Base-by-base conservation (phyloP, 495 filamentous ascomycete species). In the Bryoglossum gracile region DNA sequence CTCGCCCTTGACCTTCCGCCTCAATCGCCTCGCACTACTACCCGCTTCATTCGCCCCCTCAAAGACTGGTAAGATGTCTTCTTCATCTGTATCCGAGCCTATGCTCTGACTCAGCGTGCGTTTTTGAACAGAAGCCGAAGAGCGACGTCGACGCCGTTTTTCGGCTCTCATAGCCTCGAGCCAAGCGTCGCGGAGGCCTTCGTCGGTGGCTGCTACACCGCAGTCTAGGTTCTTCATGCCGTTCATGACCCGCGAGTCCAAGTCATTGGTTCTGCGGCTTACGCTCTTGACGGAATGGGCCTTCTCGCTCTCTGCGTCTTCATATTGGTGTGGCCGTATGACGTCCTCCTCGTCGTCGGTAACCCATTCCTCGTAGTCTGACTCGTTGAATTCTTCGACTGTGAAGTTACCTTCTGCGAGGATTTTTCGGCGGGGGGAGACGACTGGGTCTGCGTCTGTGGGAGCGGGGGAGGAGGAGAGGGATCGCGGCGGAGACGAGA, bases 41-140 rank as follows among this genome's bases (percentile, higher is more conserved):
- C 68, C 68, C n/a, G 60, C 58, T 26, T 77, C 69, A 40, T 61
- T 56, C 3, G 47, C 58, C 19, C 43, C 50, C 2, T 52, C 48
- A 18, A 56, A 43, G 32, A 70, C 65, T 6, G 72, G 65, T 48
- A 67, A 54, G n/a, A 74, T 33, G 40, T 77, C 74, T 46, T 76
- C 74, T 28, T 59, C 65, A 54, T 77, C 74, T 4, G 72, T 71
- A 53, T 74, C 74, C 50, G 69, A 73, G 36, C 70, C 74, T 38
- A 71, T 71, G 53, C 71, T 71, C 59, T 75, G 69, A 59, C 64
- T 70, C 36, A 75, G 62, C 22, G 71, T 74, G 19, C 74, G 63
- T 63, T 77, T 77, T 62, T 72, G 70, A 21, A 76, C 66, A 56
- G 69, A 74, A 46, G 71, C 72, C 9, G 69, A 72, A 23, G 64